Evolutionary conservation across 2,329 filamentous ascomycete genomes (phyloP), one percentile per base, ranked within the genome.

Genomic region (Phaeomoniella chlamydospora): DNA sequence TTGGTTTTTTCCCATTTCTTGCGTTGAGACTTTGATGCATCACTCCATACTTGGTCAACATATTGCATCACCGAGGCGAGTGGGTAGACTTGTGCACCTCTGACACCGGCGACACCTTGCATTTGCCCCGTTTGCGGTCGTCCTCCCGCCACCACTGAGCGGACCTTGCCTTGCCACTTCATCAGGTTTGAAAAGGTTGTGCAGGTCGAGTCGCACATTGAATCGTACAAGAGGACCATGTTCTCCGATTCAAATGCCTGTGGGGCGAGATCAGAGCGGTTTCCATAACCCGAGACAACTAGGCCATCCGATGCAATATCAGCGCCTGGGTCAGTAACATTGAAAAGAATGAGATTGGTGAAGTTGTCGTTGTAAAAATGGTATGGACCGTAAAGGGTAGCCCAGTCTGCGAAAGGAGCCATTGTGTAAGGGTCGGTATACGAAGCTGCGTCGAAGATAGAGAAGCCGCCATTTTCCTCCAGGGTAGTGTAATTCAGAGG

Each of bases 51-150:
- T 10, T 32, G 14, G 5, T 32, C 5, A 5, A 32, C 30, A 32
- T 14, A 32, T 5, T 5, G 5, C 10, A 32, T 15, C 13, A 32
- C 17, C 13, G 5, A 5, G 13, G 5, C 13, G 13, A 32, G 17
- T 14, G 19, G 17, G 30, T 6, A 34, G 5, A 34, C 10, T 17
- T 38, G 32, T 4, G 29, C 18, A 18, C 77, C 77, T 45, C 77
- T 73, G 32, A 72, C 67, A 15, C 75, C 76, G 11, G 75, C 74
- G 13, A 78, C 62, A 3, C 63, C 66, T 56, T 78, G 72, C 57
- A 77, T 79, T 1, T 67, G 64, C 5, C 55, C 57, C 9, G 59
- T 46, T 5, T 55, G 52, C 0, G 75, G 68, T 1, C 71, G 67
- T 2, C 77, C 77, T 5, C 77, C 76, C 15, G 74, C 57, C 2